Evolutionary conservation across 176 grass and related monocot species (phyloP).

Genomic region (Avena insularis): DNA sequence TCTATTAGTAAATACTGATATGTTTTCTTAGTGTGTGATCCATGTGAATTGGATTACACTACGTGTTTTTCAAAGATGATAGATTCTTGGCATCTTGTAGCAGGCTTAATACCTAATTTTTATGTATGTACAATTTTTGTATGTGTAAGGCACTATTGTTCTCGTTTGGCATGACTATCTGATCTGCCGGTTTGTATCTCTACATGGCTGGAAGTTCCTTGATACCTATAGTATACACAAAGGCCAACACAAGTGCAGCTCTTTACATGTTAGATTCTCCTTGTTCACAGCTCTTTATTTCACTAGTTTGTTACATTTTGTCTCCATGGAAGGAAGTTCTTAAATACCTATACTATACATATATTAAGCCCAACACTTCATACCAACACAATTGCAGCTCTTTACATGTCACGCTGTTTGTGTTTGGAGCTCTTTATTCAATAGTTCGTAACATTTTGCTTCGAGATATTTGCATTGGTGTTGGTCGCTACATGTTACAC

Average conservation of each 20-base stretch:
- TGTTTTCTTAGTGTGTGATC: neutral
- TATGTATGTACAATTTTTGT: neutral
- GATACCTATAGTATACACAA: conserved; percentile 20
- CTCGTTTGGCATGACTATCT: neutral
- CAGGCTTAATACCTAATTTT: conserved; percentile 9
- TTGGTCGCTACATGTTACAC: neutral
- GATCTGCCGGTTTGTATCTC: conserved; percentile 9
- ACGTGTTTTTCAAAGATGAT: conserved; percentile 12
- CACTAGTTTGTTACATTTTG: neutral
- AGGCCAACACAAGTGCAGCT: neutral
- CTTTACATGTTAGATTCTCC: neutral
- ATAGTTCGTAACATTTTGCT: conserved; percentile 5
- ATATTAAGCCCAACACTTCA: neutral
- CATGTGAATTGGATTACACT: neutral
- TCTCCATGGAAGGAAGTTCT: neutral
- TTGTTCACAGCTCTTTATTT: neutral
- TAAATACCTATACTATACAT: neutral
- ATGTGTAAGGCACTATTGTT: neutral
- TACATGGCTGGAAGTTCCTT: neutral
- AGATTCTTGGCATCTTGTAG: neutral
- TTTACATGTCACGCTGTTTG: neutral
- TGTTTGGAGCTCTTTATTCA: neutral
- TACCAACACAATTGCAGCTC: neutral
- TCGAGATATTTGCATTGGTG: neutral
- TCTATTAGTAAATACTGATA: conserved; percentile 13